Conservation (phyloP, 768 basidiomycete species). For the Scleroderma citrinum region DNA sequence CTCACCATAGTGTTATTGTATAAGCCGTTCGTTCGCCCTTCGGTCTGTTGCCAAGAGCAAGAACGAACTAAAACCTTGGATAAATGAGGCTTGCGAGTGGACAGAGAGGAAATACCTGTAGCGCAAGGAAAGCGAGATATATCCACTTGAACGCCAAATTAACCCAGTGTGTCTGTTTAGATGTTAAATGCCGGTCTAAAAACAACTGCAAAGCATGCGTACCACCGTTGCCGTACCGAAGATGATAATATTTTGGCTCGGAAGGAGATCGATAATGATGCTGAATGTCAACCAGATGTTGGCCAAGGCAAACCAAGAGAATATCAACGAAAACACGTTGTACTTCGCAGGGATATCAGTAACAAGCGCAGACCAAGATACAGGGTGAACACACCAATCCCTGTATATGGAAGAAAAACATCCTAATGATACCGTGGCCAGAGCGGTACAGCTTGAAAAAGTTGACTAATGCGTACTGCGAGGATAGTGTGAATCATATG, state of each 20-base stretch:
- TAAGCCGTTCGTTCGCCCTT: constrained; percentile 82
- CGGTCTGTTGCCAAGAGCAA: constrained; percentile 76
- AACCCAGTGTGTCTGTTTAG: constrained; percentile 76
- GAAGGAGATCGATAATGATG: constrained; percentile 88
- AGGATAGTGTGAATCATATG: constrained; percentile 3
- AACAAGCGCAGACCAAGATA: not conserved
- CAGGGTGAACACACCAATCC: constrained; percentile 55
- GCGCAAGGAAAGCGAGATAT: constrained; percentile 76
- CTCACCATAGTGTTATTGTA: constrained; percentile 63
- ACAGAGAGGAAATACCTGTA: constrained; percentile 56
- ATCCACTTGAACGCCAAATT: constrained; percentile 81
- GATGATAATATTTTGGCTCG: constrained; percentile 43
- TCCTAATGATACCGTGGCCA: constrained; percentile 81
- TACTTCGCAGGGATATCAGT: constrained; percentile 45
- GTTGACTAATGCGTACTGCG: constrained; percentile 84
- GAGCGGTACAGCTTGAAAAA: constrained; percentile 87
- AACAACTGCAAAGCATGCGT: constrained; percentile 23
- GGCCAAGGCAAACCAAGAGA: constrained; percentile 91
- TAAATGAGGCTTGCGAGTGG: not conserved
- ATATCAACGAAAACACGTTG: constrained; percentile 77
- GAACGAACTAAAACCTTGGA: constrained; percentile 42
- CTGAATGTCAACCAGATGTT: constrained; percentile 95
- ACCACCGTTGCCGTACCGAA: constrained; percentile 74
- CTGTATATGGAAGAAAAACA: constrained; percentile 97
- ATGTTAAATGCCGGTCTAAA: not conserved